Percentiles rank a stretch among this genome's conserved stretches.
Conservation (phyloP, 1,139 yeast genomes). For the Spathaspora jeffriesii region DNA sequence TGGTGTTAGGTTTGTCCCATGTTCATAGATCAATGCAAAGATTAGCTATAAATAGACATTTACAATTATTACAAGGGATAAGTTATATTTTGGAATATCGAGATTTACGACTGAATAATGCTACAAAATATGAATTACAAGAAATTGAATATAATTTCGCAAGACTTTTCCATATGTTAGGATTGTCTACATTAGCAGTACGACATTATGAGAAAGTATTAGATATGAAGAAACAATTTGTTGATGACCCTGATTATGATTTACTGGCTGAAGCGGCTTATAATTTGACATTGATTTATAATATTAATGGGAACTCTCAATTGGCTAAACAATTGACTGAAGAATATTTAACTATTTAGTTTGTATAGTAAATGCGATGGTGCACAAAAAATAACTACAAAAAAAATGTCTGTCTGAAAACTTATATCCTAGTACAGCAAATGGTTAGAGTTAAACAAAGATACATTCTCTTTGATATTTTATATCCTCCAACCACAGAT, state of each 20-base stretch:
- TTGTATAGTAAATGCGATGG: not conserved
- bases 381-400: not conserved
- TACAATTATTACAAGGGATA: constrained; percentile 85
- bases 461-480: constrained; percentile 76
- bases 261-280: constrained; percentile 82
- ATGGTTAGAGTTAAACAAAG: constrained; percentile 92
- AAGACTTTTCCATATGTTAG: constrained; percentile 80
- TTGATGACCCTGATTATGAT: constrained; percentile 43
- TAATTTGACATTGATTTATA: constrained; percentile 74
- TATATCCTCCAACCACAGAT: constrained; percentile 56
- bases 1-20: constrained; percentile 77
- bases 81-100: constrained; percentile 75
- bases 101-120: constrained; percentile 40
- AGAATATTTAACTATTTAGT: constrained; percentile 50
- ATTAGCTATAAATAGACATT: constrained; percentile 79
- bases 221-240: constrained; percentile 24
- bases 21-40: constrained; percentile 94
- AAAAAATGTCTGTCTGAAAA: not conserved
- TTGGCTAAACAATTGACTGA: constrained; percentile 67
- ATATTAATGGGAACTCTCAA: constrained; percentile 67
- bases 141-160: constrained; percentile 87
- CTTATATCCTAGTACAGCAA: constrained; percentile 2
- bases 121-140: constrained; percentile 58
- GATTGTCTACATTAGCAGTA: constrained; percentile 72
- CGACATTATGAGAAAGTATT: constrained; percentile 72